A percentile compares a stretch with the other conserved stretches of the same genome.
Conservation (phyloP, 129 eudicot species). For the Ambrosia artemisiifolia region DNA sequence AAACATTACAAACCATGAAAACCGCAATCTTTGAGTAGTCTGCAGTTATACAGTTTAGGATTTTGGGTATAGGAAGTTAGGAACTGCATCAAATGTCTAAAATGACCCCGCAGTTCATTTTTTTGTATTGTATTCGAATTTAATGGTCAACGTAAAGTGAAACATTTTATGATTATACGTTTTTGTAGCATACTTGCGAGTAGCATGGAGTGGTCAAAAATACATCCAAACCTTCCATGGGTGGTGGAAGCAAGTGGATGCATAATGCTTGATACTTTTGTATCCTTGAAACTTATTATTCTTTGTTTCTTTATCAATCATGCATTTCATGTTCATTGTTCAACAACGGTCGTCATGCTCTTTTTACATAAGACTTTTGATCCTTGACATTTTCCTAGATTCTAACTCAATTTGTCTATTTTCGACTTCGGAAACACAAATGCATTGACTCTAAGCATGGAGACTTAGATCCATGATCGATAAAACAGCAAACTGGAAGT, state of each 20-base stretch:
- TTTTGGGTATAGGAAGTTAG: no score
- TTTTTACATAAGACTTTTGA: neutral
- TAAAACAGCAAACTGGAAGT: neutral
- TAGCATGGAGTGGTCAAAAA: constrained; percentile 72
- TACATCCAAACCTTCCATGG: constrained; percentile 78
- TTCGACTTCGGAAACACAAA: constrained; percentile 30
- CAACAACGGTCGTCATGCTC: neutral
- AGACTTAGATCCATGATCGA: constrained; percentile 19
- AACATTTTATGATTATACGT: neutral
- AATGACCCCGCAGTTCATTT: no score
- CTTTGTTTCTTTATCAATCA: neutral
- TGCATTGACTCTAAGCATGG: constrained; percentile 28
- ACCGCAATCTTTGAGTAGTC: neutral
- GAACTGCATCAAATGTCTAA: no score
- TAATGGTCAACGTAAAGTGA: neutral
- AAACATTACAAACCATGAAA: neutral
- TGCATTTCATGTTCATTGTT: no score
- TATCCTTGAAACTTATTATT: constrained; percentile 46
- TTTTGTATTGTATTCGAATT: neutral
- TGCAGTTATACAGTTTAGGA: no score
- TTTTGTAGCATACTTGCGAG: constrained; percentile 67
- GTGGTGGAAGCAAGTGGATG: constrained; percentile 85
- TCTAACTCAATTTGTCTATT: constrained; percentile 61
- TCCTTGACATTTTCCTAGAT: constrained; percentile 56
- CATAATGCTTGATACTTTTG: constrained; percentile 69